Conservation (phyloP, 208 protist species). For the Trypanosoma cruzi region DNA sequence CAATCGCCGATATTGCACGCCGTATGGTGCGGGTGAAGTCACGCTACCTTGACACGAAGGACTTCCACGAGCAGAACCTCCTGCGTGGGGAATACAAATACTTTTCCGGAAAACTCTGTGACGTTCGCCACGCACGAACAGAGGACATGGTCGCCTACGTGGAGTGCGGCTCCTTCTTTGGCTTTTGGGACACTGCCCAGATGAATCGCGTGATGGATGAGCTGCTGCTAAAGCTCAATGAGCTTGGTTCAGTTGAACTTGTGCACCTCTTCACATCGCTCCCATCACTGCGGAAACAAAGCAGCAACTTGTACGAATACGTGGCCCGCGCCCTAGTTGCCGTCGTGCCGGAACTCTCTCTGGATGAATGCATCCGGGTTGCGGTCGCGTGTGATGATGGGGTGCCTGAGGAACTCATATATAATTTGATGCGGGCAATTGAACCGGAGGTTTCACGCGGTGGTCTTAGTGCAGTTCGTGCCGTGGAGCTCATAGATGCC, state of each 20-base stretch:
- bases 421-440: conserved; percentile 52
- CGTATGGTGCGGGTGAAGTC: conserved; percentile 84
- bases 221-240: conserved; percentile 55
- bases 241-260: conserved; percentile 58
- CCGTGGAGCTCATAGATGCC: conserved; percentile 66
- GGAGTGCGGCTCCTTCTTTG: conserved; percentile 83
- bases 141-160: conserved; percentile 83
- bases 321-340: conserved; percentile 49
- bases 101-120: conserved; percentile 90
- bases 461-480: conserved; percentile 42
- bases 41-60: conserved; percentile 70
- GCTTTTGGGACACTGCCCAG: conserved; percentile 88
- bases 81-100: conserved; percentile 95
- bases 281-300: conserved; percentile 64
- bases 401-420: conserved; percentile 46
- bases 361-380: conserved; percentile 77
- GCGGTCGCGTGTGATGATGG: conserved; percentile 47
- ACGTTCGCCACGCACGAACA: conserved; percentile 59
- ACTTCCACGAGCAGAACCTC: conserved; percentile 84
- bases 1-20: conserved; percentile 80
- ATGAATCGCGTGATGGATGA: conserved; percentile 70
- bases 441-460: conserved; percentile 28
- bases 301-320: conserved; percentile 44
- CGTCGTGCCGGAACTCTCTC: conserved; percentile 60
- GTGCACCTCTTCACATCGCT: conserved; percentile 69